These are phyloP conservation scores for Saposhnikovia divaricata DNA, from an alignment of 129 eudicot genomes.

Conservation along the genomic window DNA sequence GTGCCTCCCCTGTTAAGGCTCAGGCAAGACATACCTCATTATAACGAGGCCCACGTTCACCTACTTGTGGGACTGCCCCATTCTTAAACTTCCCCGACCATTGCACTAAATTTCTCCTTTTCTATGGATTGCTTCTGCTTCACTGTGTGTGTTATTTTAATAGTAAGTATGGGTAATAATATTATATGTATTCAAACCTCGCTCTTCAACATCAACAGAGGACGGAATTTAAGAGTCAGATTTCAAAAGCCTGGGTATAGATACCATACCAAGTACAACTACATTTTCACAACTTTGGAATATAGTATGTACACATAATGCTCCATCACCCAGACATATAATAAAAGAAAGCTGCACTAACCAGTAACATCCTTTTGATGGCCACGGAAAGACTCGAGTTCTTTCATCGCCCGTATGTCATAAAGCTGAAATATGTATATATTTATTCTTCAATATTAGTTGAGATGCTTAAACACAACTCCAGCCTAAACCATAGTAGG, in stretches of 20 bases:
- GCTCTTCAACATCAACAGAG: neutral
- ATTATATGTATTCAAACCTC: neutral
- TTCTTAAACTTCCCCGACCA: neutral
- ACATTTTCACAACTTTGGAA: neutral
- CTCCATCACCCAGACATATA: neutral
- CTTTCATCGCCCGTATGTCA: conserved; percentile 98
- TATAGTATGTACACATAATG: neutral
- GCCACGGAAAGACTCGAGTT: conserved; percentile 93
- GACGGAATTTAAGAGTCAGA: neutral
- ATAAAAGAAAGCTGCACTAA: conserved; percentile 30
- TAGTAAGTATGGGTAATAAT: neutral
- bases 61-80: neutral
- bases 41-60: neutral
- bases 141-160: neutral
- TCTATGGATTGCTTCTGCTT: too few species aligned
- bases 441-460: conserved; percentile 7
- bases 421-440: conserved; percentile 54
- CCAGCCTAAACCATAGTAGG: neutral
- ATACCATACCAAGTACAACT: neutral
- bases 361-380: conserved; percentile 96
- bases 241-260: neutral
- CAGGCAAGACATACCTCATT: neutral
- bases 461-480: neutral
- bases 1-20: neutral
- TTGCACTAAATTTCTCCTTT: neutral